Evolutionary conservation across 148 eudicot genomes (phyloP).

Genomic region (Camellia granthamiana): DNA sequence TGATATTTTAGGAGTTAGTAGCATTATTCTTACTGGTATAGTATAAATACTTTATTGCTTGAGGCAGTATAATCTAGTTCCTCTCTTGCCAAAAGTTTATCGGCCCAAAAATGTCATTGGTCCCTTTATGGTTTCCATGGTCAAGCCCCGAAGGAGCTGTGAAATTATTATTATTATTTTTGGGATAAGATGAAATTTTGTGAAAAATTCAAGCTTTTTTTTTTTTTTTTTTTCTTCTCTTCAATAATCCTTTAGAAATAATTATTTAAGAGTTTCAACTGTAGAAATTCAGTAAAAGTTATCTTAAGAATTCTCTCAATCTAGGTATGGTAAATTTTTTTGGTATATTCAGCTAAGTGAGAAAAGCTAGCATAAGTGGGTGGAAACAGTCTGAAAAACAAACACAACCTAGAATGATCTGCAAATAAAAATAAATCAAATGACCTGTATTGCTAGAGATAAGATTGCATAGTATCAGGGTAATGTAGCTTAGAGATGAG

Average conservation of each 20-base stretch:
- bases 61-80: background rate
- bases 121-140: background rate
- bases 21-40: too few relatives aligned
- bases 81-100: background rate
- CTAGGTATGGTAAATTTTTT: background rate
- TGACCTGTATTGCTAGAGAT: background rate
- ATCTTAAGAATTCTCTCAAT: background rate
- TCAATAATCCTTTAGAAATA: background rate
- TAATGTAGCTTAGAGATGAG: background rate
- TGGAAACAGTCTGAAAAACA: background rate
- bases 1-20: too few relatives aligned
- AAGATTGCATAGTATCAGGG: background rate
- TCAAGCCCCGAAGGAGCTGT: background rate
- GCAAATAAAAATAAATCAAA: background rate
- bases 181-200: background rate
- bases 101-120: background rate
- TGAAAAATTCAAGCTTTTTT: background rate
- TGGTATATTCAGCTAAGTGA: background rate
- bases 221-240: background rate
- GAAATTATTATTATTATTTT: background rate
- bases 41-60: too few relatives aligned
- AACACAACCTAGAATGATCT: background rate
- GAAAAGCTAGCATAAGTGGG: background rate
- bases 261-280: background rate
- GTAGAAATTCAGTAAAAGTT: background rate